Base-by-base conservation (phyloP, 495 filamentous ascomycete species). In the Filosporella fistucella region DNA sequence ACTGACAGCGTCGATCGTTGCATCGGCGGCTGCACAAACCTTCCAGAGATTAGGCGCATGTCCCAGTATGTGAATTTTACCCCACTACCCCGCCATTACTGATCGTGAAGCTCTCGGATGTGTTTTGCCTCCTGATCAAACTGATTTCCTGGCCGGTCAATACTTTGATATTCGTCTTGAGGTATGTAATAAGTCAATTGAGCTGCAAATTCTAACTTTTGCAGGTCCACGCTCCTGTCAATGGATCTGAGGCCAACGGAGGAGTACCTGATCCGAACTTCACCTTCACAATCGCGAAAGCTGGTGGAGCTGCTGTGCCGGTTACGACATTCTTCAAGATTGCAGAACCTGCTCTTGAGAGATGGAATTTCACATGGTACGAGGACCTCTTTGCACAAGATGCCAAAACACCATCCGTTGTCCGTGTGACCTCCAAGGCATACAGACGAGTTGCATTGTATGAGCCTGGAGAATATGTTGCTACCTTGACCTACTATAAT, bases 131-230 rank as follows among this genome's bases (percentile, higher is more conserved):
- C 85, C 85, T 0, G 85, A 89, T 55, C 84, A 87, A 47, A 68
- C 69, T 28, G 85, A 88, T 54, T 88, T 89, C 69, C 71, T 88
- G 0, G 72, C 85, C 2, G 85, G 85, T 21, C 83, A 87, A 60
- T 79, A 74, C 56, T 89, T 89, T 56, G 85, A 88, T 61, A 79
- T 89, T 47, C 80, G 85, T 20, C 73, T 89, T 21, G 85, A 89
- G 62, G 49, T 51, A 28, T 40, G 47, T 22, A 5, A 42, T 16
- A 22, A 9, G 10, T 29, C 20, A 38, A 28, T 7, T 7, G n/a
- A 38, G 8, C 5, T 38, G 35, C 10, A 38, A 38, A n/a, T 9
- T 38, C 17, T 26, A 6, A 5, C 16, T 10, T 25, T 21, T 3
- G 10, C 30, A 52, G 43, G 76, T 89, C 26, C 85, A 89, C 55